Percentiles rank a stretch among this genome's conserved stretches.
phyloP scores from a whole-genome alignment of 106 monocot genomes.

The Dioscorea alata region DNA sequence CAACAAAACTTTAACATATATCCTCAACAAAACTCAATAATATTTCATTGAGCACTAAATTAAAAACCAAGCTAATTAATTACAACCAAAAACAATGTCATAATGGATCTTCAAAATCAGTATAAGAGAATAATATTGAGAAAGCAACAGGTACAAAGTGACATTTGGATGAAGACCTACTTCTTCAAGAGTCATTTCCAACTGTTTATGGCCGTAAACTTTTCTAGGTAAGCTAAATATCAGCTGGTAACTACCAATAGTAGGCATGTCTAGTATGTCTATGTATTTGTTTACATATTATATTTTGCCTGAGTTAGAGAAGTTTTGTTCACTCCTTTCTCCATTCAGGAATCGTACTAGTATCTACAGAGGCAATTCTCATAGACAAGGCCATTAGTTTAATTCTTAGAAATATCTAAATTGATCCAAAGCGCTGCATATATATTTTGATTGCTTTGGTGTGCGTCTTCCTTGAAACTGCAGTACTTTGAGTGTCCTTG shows the following conservation, averaged over 20 bases:
- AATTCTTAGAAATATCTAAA: not conserved
- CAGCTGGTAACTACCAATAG: constrained; percentile 32
- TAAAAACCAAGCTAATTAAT: no score
- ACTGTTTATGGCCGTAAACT: constrained; percentile 41
- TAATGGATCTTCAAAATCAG: no score
- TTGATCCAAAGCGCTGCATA: not conserved
- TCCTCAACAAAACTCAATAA: no score
- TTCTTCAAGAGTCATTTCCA: constrained; percentile 38
- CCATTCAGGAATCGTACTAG: constrained; percentile 50
- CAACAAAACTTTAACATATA: no score
- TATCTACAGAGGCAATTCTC: constrained; percentile 21
- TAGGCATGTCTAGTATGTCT: constrained; percentile 35
- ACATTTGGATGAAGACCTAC: constrained; percentile 47
- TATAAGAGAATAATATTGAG: no score
- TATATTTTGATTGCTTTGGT: constrained; percentile 13
- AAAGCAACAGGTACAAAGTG: constrained; percentile 38
- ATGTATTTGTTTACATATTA: constrained; percentile 33
- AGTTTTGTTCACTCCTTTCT: constrained; percentile 23
- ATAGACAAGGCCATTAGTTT: not conserved
- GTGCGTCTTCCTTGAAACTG: constrained; percentile 2
- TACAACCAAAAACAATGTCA: no score
- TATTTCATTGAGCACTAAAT: no score
- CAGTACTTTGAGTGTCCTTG: constrained; percentile 2
- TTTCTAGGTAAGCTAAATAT: constrained; percentile 37
- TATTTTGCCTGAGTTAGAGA: constrained; percentile 36